Base-by-base conservation (phyloP, 192 early-diverging fungal species). In the Rhizophlyctis rosea region DNA sequence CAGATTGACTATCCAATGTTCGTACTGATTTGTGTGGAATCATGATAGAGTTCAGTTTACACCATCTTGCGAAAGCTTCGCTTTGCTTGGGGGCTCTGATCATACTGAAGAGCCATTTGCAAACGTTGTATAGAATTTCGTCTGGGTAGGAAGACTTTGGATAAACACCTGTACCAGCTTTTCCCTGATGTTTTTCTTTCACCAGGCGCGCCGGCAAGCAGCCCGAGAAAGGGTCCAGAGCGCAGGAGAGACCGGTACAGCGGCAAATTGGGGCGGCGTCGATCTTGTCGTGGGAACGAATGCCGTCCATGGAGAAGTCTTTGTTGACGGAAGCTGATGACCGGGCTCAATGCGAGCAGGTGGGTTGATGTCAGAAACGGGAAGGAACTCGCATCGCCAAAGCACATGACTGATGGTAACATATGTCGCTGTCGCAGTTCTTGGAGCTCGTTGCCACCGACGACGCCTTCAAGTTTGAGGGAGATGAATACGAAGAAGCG, bases 51-150 rank as follows among this genome's bases (percentile, higher is more conserved):
- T 18, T 50, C 50, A 9, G 24, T 27, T 52, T 27, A 52, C 32
- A 21, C 23, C 49, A 3, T 33, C 58, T 67, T 9, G 79, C 86
- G 2, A 79, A 81, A 59, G 69, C 71, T 7, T 86, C 85, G 32
- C 71, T 83, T n/a, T 80, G 81, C 48, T 67, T 89, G 55, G 70
- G 72, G 33, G 83, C 89, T 34, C 65, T 90, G 59, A 70, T 87
- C 64, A 39, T 76, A 1, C 62, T 88, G 59, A 85, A 86, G 61
- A 79, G 81, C 52, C 78, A 87, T 66, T 74, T 90, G 50, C 82
- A 84, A 67, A 62, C 67, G 27, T 58, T 73, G 56, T 90, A 88
- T 61, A 63, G 64, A 29, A 39, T 90, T 18, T 71, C 71, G 23
- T 25, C 16, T 31, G 9, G 7, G 14, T 16, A 7, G 55, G 57